Evolutionary conservation across 305 asterid genomes (phyloP).

Genomic region (Ajuga reptans): DNA sequence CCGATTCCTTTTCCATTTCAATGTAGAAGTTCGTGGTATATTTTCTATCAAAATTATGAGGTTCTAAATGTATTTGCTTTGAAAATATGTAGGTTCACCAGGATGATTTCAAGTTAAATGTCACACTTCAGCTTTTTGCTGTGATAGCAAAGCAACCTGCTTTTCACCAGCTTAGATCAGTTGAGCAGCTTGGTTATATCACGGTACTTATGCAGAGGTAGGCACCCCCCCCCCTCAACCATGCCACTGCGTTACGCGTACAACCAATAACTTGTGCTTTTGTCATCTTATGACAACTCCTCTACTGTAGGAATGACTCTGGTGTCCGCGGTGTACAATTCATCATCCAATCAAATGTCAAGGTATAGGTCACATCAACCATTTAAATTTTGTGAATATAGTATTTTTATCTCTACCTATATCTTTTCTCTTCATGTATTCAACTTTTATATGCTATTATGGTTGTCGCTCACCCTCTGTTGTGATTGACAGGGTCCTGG

Average conservation of each 20-base stretch:
- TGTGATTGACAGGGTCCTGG: slow-evolving; percentile 71
- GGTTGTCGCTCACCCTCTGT: background rate
- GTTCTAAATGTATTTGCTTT: slow-evolving; percentile 17
- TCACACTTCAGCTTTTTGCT: slow-evolving; percentile 75
- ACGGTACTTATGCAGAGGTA: slow-evolving; percentile 84
- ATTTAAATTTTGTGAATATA: background rate
- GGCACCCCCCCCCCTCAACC: too few relatives aligned
- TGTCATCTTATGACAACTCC: background rate
- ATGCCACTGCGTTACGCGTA: too few relatives aligned
- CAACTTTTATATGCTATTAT: background rate
- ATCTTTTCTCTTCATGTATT: background rate
- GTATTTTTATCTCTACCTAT: background rate
- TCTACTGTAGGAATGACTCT: slow-evolving; percentile 57
- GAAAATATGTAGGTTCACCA: slow-evolving; percentile 61
- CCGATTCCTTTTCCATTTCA: background rate
- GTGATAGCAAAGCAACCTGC: slow-evolving; percentile 86
- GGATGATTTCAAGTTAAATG: slow-evolving; percentile 81
- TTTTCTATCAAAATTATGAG: background rate
- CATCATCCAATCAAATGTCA: slow-evolving; percentile 73
- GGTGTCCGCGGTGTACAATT: slow-evolving; percentile 92
- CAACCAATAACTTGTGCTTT: too few relatives aligned
- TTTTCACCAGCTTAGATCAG: slow-evolving; percentile 96
- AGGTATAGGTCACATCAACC: slow-evolving; percentile 39
- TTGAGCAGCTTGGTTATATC: slow-evolving; percentile 96
- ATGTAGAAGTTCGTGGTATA: background rate